Evolutionary conservation across 2,329 filamentous ascomycete species (phyloP).

Genomic region (Acrodontium crateriforme): DNA sequence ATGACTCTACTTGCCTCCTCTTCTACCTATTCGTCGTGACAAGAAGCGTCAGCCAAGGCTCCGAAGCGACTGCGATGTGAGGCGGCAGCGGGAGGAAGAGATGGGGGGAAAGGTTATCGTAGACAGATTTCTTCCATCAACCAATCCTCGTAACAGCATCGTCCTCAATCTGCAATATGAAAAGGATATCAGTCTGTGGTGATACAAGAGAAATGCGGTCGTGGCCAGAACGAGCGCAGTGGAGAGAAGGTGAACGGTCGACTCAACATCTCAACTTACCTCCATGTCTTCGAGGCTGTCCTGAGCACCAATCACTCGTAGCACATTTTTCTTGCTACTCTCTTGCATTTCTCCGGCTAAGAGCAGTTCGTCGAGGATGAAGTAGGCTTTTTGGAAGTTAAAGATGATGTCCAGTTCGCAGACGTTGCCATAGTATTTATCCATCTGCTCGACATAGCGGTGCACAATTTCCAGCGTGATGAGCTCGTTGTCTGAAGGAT

Average conservation of each 20-base stretch:
- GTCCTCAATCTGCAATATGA: slow-evolving; percentile 23
- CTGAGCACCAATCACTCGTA: slow-evolving; percentile 91
- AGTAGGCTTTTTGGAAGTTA: slow-evolving; percentile 99
- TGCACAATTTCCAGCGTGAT: slow-evolving; percentile 98
- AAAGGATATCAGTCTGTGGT: slow-evolving; percentile 18
- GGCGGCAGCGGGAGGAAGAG: slow-evolving; percentile 6
- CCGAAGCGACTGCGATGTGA: slow-evolving; percentile 1
- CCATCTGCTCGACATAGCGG: slow-evolving; percentile 99
- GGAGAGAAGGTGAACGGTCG: not conserved
- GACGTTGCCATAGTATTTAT: slow-evolving; percentile 99
- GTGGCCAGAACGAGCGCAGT: no score
- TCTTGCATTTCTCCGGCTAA: slow-evolving; percentile 95
- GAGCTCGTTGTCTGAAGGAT: slow-evolving; percentile 94
- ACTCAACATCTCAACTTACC: slow-evolving; percentile 47
- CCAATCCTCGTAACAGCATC: slow-evolving; percentile 50
- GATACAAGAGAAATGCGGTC: slow-evolving; percentile 7
- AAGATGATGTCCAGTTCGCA: slow-evolving; percentile 99
- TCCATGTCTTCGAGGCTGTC: slow-evolving; percentile 98
- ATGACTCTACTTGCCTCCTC: slow-evolving; percentile 13
- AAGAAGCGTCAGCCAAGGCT: slow-evolving; percentile 1
- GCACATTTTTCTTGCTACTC: slow-evolving; percentile 97
- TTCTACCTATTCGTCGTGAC: slow-evolving; percentile 2
- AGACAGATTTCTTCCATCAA: slow-evolving; percentile 10
- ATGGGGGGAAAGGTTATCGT: slow-evolving; percentile 3
- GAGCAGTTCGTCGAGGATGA: slow-evolving; percentile 92